Evolutionary conservation across 306 rosid species (phyloP).

Genomic region (Pueraria montana): DNA sequence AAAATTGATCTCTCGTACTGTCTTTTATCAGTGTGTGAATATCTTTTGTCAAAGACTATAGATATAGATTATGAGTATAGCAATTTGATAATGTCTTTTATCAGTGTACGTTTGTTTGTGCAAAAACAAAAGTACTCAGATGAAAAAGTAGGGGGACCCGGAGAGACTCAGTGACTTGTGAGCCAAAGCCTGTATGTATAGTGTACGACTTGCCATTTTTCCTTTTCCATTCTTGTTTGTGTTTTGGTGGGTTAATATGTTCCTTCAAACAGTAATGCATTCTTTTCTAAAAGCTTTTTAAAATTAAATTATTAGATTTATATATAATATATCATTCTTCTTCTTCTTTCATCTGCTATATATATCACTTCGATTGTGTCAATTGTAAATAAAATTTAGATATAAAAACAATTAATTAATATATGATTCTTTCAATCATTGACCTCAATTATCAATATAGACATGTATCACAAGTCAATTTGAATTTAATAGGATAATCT

Average conservation of each 20-base stretch:
- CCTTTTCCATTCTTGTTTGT: slow-evolving; percentile 39
- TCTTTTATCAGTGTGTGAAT: slow-evolving; percentile 44
- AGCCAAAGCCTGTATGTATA: slow-evolving; percentile 39
- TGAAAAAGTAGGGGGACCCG: slow-evolving; percentile 49
- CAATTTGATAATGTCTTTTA: slow-evolving; percentile 46
- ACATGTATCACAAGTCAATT: background rate
- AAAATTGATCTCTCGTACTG: slow-evolving; percentile 36
- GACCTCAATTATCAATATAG: background rate
- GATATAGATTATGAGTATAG: slow-evolving; percentile 36
- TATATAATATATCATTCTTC: background rate
- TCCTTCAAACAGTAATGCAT: background rate
- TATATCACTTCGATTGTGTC: background rate
- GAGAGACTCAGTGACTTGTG: slow-evolving; percentile 48
- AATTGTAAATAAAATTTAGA: background rate
- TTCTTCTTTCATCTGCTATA: background rate
- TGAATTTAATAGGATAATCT: background rate
- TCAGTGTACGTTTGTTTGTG: slow-evolving; percentile 45
- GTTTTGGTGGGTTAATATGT: slow-evolving; percentile 1
- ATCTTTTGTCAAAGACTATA: slow-evolving; percentile 44
- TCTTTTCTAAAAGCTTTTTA: background rate
- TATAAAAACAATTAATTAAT: background rate
- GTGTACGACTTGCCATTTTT: slow-evolving; percentile 41
- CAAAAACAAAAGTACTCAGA: slow-evolving; percentile 41
- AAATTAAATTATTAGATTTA: background rate
- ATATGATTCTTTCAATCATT: background rate